phyloP scores from a whole-genome alignment of 1,139 yeast species.

The Suhomyces bolitotheri region DNA sequence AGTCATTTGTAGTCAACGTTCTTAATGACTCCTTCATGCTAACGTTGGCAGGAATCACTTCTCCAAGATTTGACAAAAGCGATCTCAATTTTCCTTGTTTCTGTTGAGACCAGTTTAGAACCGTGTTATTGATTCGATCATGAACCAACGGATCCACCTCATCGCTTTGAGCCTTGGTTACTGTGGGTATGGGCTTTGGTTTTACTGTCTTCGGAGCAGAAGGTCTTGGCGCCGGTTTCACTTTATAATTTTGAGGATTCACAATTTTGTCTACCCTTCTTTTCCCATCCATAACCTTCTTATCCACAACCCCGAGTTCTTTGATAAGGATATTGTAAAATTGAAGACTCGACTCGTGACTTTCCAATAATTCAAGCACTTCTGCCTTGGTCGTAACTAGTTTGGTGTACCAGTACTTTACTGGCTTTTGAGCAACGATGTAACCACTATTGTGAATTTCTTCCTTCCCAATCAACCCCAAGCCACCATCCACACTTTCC shows the following conservation, averaged over 20 bases:
- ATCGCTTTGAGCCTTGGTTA: conserved; percentile 5
- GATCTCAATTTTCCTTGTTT: conserved; percentile 24
- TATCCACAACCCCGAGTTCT: conserved; percentile 62
- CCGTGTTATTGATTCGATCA: conserved; percentile 16
- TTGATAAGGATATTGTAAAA: conserved; percentile 63
- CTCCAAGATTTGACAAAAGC: conserved; percentile 23
- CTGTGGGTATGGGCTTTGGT: conserved; percentile 16
- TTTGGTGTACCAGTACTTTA: conserved; percentile 74
- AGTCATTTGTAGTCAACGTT: conserved; percentile 55
- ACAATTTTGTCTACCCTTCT: conserved; percentile 72
- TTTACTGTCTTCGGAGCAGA: conserved; percentile 15
- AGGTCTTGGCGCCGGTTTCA: conserved; percentile 18
- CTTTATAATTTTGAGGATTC: conserved; percentile 40
- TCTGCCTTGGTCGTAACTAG: conserved; percentile 74
- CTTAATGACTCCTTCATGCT: conserved; percentile 18
- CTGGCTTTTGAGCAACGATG: conserved; percentile 50
- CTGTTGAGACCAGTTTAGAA: conserved; percentile 22
- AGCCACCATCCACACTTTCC: conserved; percentile 55
- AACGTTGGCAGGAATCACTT: conserved; percentile 22
- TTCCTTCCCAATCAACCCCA: conserved; percentile 52
- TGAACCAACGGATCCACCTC: conserved; percentile 17
- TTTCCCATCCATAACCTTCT: conserved; percentile 74
- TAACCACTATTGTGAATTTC: conserved; percentile 26
- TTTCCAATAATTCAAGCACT: conserved; percentile 76
- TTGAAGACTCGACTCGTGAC: conserved; percentile 60